Evolutionary conservation across 2,329 filamentous ascomycete species (phyloP).

Genomic region (Clonostachys chloroleuca): DNA sequence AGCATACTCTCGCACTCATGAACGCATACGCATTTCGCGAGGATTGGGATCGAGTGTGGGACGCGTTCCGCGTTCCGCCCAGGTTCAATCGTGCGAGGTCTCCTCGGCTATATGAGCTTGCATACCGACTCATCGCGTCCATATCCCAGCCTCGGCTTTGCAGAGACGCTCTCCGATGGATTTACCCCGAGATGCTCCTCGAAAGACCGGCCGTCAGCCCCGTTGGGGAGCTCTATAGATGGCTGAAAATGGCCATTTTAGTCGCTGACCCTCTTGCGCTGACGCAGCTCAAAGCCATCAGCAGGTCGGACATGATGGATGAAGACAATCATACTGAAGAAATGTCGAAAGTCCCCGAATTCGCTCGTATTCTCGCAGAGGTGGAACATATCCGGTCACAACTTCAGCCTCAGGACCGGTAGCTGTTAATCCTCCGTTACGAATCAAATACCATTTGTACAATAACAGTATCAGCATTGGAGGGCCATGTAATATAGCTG

Average conservation of each 20-base stretch:
- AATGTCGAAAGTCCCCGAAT: neutral
- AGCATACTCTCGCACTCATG: constrained; percentile 36
- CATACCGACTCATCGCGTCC: constrained; percentile 44
- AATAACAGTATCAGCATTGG: no score
- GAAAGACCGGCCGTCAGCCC: constrained; percentile 47
- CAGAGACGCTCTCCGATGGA: constrained; percentile 42
- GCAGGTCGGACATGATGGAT: no score
- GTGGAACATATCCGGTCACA: no score
- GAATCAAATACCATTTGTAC: no score
- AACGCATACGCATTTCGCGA: constrained; percentile 35
- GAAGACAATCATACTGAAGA: neutral
- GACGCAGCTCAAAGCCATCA: no score
- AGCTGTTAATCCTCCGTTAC: no score
- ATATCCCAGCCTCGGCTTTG: constrained; percentile 36
- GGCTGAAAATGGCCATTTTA: constrained; percentile 49
- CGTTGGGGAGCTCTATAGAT: constrained; percentile 33
- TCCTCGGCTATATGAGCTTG: constrained; percentile 46
- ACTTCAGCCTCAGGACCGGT: no score
- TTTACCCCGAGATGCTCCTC: constrained; percentile 53
- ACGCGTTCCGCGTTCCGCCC: constrained; percentile 51
- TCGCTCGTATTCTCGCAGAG: no score
- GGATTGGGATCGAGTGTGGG: constrained; percentile 57
- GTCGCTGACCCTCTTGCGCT: constrained; percentile 38
- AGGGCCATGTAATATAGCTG: no score
- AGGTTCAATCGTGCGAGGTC: constrained; percentile 43